Base-by-base conservation (phyloP, 176 grass and related monocot genomes). In the Rhynchospora tenuis region DNA sequence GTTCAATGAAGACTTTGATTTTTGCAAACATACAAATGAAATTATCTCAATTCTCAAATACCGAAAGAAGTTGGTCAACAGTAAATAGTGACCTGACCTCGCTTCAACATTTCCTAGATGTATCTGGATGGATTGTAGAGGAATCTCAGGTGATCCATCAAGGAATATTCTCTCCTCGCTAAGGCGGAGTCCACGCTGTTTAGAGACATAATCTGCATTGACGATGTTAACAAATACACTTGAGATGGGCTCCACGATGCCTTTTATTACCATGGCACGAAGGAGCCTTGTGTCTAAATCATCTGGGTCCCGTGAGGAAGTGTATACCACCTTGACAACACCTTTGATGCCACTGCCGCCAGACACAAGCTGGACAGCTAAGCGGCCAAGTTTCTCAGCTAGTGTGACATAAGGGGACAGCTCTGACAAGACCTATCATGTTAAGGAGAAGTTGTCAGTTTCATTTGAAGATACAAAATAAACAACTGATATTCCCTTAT, bases 331-430 rank as follows among this genome's bases (percentile, higher is more conserved):
- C 71, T 93, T 99, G 5, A 99, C 86, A 3, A 99, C 86, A 23
- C 52, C 83, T 72, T 90, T 91, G 65, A 95, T 80, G 33, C 93
- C 93, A 28, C 84, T 93, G 26, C 91, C 91, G 55, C 88, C 93
- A 22, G 96, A 66, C 60, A 99, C 93, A 7, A 99, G 96, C 86
- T 95, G 96, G 54, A 99, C 89, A 0, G 89, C 91, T 50, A 99
- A 61, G 48, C 89, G 84, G 0, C 96, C 93, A 38, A 99, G 26
- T 82, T 99, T 99, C 83, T 99, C 93, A 14, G 96, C 96, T 15
- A 99, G 91, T 83, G 87, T 55, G 51, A 92, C 47, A 46, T 92
- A 95, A 16, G 93, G 72, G 13, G 89, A 87, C 79, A 99, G 73
- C 89, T 95, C 96, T 1, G 88, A 86, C 81, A 95, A 59, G 82